Conservation (phyloP, 805 yeast genomes). For the Gaillardinia entomophila region DNA sequence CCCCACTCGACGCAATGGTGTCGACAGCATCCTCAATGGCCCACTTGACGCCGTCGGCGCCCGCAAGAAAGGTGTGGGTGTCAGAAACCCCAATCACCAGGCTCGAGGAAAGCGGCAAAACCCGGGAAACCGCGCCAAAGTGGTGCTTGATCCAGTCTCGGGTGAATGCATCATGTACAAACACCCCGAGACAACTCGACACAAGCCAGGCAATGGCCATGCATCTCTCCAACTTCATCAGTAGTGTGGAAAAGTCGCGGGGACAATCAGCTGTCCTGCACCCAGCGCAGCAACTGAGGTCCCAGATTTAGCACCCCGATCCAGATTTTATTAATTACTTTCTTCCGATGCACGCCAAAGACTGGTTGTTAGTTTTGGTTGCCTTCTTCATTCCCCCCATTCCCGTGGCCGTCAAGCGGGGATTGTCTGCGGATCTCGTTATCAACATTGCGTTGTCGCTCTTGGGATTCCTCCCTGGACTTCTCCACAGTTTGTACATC, state of each 20-base stretch:
- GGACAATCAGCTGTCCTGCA: too few relatives aligned
- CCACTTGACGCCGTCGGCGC: conserved; percentile 18
- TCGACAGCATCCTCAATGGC: too few relatives aligned
- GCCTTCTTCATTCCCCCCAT: conserved; percentile 75
- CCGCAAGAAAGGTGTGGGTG: conserved; percentile 16
- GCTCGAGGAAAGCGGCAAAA: conserved; percentile 10
- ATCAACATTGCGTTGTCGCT: conserved; percentile 68
- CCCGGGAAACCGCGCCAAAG: conserved; percentile 31
- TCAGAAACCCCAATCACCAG: conserved; percentile 18
- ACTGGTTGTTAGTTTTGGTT: conserved; percentile 60
- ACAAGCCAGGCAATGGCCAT: too few relatives aligned
- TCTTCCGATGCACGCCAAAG: conserved; percentile 36
- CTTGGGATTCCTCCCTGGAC: conserved; percentile 73
- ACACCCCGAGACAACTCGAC: too few relatives aligned
- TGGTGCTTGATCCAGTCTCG: conserved; percentile 50
- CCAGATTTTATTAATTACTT: neutral
- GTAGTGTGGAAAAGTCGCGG: too few relatives aligned
- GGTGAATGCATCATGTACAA: conserved; percentile 48
- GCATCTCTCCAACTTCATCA: too few relatives aligned
- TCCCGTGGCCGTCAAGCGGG: conserved; percentile 71
- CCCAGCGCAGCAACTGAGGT: neutral
- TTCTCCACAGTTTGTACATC: conserved; percentile 72
- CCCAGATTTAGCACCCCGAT: neutral
- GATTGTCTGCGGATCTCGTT: conserved; percentile 61
- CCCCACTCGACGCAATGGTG: too few relatives aligned